Percentiles rank a stretch among this genome's conserved stretches.
Evolutionary conservation across 192 early-diverging fungal species (phyloP).

Genomic region (Linnemannia zychae): DNA sequence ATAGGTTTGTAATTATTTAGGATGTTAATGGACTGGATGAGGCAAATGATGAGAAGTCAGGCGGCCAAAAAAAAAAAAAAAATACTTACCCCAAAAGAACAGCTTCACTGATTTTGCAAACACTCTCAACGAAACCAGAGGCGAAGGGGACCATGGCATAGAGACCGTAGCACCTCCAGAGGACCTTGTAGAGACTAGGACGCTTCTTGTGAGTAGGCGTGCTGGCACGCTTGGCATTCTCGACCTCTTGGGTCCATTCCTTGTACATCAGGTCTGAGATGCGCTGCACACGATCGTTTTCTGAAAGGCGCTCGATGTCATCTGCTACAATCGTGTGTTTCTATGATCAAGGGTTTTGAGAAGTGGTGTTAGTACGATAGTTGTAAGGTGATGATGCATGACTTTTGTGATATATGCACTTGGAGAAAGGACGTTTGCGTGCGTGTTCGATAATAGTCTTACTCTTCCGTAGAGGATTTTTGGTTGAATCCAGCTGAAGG

Average conservation of each 20-base stretch:
- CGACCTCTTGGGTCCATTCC: slow-evolving; percentile 12
- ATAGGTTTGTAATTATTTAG: neutral
- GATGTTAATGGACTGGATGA: neutral
- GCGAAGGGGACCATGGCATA: neutral
- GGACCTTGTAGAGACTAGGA: slow-evolving; percentile 12
- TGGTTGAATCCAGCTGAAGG: slow-evolving; percentile 55
- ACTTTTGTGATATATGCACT: neutral
- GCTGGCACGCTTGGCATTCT: neutral
- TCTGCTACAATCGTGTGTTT: neutral
- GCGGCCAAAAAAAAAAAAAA: neutral
- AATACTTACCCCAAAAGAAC: slow-evolving; percentile 22
- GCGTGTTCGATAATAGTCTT: neutral
- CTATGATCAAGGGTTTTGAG: neutral
- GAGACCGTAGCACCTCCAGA: slow-evolving; percentile 22
- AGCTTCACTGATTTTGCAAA: slow-evolving; percentile 28
- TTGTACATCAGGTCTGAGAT: slow-evolving; percentile 2
- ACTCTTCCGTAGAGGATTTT: slow-evolving; percentile 50
- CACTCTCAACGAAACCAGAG: slow-evolving; percentile 9
- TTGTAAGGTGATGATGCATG: neutral
- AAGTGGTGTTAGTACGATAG: neutral
- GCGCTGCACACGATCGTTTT: slow-evolving; percentile 6
- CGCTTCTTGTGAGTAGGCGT: neutral
- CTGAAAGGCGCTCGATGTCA: slow-evolving; percentile 9
- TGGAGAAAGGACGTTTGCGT: no score
- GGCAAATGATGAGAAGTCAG: neutral